Percentiles rank a stretch among this genome's conserved stretches.
Evolutionary conservation across 306 rosid species (phyloP).

Genomic region (Datisca glomerata): DNA sequence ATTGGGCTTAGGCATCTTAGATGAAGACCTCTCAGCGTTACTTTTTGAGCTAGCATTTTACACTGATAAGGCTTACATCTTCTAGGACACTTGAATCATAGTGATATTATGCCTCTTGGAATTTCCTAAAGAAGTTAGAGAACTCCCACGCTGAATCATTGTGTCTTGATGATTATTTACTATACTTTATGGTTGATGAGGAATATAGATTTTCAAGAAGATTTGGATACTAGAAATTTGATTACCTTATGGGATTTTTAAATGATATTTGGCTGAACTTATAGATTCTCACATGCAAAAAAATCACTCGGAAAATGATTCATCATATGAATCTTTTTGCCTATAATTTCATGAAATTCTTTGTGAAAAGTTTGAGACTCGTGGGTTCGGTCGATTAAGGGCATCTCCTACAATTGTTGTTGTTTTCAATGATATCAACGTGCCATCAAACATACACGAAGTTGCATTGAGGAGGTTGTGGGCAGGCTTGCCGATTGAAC

Average conservation of each 20-base stretch:
- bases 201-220: slow-evolving; percentile 26
- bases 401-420: slow-evolving; percentile 28
- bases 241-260: slow-evolving; percentile 33
- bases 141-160: slow-evolving; percentile 17
- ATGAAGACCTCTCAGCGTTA: slow-evolving; percentile 26
- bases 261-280: slow-evolving; percentile 29
- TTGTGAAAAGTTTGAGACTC: slow-evolving; percentile 43
- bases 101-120: slow-evolving; percentile 43
- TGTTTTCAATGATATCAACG: slow-evolving; percentile 41
- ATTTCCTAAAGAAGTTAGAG: slow-evolving; percentile 14
- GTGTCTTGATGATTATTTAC: slow-evolving; percentile 23
- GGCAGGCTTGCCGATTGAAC: slow-evolving; percentile 48
- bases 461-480: slow-evolving; percentile 45
- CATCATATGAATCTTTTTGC: slow-evolving; percentile 14
- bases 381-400: slow-evolving; percentile 38
- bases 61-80: slow-evolving; percentile 45
- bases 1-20: slow-evolving; percentile 50
- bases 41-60: slow-evolving; percentile 41
- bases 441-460: slow-evolving; percentile 38
- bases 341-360: slow-evolving; percentile 34
- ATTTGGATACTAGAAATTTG: slow-evolving; percentile 31
- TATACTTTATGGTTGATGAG: slow-evolving; percentile 25
- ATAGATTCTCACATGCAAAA: slow-evolving; percentile 17
- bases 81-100: slow-evolving; percentile 63
- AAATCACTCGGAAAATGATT: neutral